Evolutionary conservation across 257 asterid genomes (phyloP).

Genomic region (Solanum chilense): DNA sequence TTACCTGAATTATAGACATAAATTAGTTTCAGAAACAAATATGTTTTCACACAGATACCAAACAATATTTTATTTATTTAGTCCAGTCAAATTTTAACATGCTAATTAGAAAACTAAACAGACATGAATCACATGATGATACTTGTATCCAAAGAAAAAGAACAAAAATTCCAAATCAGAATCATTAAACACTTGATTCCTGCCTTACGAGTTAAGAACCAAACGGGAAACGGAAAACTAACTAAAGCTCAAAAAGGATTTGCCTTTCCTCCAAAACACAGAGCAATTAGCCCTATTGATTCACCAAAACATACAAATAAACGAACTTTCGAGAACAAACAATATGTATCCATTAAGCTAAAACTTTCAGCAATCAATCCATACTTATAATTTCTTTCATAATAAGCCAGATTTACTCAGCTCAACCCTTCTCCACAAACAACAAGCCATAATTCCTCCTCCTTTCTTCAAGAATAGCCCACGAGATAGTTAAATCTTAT

Average conservation of each 20-base stretch:
- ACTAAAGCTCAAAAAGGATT: neutral
- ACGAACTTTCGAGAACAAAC: neutral
- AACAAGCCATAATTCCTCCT: neutral
- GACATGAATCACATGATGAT: neutral
- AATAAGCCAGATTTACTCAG: neutral
- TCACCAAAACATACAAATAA: neutral
- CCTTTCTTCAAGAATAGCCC: neutral
- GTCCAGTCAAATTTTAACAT: neutral
- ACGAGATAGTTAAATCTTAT: neutral
- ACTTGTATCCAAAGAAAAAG: neutral
- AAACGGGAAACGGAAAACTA: neutral
- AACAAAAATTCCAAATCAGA: neutral
- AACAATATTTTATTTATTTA: neutral
- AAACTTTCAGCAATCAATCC: neutral
- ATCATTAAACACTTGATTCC: neutral
- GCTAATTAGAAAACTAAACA: neutral
- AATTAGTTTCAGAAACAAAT: neutral
- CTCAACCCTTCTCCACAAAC: neutral
- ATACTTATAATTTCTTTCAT: neutral
- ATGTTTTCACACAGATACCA: neutral
- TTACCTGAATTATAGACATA: slow-evolving; percentile 23
- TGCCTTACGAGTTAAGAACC: neutral
- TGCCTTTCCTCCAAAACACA: neutral
- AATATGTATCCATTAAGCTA: neutral
- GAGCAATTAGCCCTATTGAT: neutral